phyloP scores from a whole-genome alignment of 495 filamentous ascomycete species.

The Podospora sp. region DNA sequence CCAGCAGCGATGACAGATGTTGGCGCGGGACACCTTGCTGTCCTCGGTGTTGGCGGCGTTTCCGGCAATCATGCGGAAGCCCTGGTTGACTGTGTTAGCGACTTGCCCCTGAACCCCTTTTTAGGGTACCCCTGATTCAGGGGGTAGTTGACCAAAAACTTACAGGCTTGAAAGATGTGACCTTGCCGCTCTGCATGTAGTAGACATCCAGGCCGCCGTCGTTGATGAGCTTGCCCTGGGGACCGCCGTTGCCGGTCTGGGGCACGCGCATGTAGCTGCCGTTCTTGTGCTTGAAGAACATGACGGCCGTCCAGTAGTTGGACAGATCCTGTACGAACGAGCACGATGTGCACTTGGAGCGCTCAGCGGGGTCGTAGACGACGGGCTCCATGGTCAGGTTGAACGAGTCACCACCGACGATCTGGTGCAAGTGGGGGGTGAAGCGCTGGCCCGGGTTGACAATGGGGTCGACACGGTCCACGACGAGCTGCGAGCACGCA shows the following conservation, averaged over 20 bases:
- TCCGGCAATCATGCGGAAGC: constrained; percentile 60
- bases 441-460: constrained; percentile 54
- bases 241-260: constrained; percentile 62
- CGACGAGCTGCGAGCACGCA: constrained; percentile 59
- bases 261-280: constrained; percentile 69
- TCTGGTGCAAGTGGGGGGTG: constrained; percentile 56
- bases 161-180: constrained; percentile 59
- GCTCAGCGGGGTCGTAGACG: constrained; percentile 51
- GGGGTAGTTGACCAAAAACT: constrained; percentile 18
- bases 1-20: constrained; percentile 62
- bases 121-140: too few species aligned
- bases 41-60: constrained; percentile 53
- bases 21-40: constrained; percentile 50
- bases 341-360: constrained; percentile 72
- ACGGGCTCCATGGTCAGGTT: constrained; percentile 67
- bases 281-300: constrained; percentile 72
- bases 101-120: too few species aligned
- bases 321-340: constrained; percentile 68
- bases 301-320: constrained; percentile 78
- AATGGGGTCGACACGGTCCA: constrained; percentile 55
- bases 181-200: constrained; percentile 51
- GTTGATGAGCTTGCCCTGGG: constrained; percentile 66
- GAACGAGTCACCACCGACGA: constrained; percentile 66
- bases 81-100: constrained; percentile 40
- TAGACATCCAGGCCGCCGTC: constrained; percentile 33